Base-by-base conservation (phyloP, 2,329 filamentous ascomycete species). In the Leptographium galeiforme region DNA sequence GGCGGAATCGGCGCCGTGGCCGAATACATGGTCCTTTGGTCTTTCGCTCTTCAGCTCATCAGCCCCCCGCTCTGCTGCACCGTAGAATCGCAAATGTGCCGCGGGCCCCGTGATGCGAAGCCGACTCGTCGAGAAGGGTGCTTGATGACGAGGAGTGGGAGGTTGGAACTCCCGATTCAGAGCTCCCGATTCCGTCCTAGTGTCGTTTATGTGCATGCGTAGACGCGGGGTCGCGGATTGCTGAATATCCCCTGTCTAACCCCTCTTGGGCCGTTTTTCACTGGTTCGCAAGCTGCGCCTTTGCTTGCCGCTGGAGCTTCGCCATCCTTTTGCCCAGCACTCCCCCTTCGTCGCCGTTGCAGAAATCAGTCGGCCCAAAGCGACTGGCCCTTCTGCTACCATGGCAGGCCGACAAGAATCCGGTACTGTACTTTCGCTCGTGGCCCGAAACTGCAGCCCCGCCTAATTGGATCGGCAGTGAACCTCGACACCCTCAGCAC, bases 401-500 rank as follows among this genome's bases (percentile, higher is more conserved):
- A 58, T 58, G 58, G 25, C 58, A 8, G 58, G 53, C 48, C 55
- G 57, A 25, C 58, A 60, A 48, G 58, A 60, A 53, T 45, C 44
- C 48, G 48, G 58, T 52, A 56, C 39, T 13, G 45, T 48, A 10
- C 18, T 25, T 32, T 16, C 32, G 11, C 19, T 30, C 12, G 41
- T 44, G 19, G 25, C 25, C 25, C 25, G 25, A 25, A 32, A n/a
- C 13, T 13, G 36, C 13, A n/a, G 11, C 7, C 19, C 12, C 41
- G 36, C 11, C 38, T 52, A 32, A 52, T 50, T 44, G 25, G 13
- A 48, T 12, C 6, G 32, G 7, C 60, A 80, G 78, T 81, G 60
- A 78, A 77, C 60, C 73, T 98, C 63, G 81, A 84, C 62, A 82
- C 79, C 57, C 84, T 98, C 63, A 86, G 85, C 62, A 76, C 84